Evolutionary conservation across 1,284 basidiomycete species (phyloP).

Genomic region (Ustilago loliicola): DNA sequence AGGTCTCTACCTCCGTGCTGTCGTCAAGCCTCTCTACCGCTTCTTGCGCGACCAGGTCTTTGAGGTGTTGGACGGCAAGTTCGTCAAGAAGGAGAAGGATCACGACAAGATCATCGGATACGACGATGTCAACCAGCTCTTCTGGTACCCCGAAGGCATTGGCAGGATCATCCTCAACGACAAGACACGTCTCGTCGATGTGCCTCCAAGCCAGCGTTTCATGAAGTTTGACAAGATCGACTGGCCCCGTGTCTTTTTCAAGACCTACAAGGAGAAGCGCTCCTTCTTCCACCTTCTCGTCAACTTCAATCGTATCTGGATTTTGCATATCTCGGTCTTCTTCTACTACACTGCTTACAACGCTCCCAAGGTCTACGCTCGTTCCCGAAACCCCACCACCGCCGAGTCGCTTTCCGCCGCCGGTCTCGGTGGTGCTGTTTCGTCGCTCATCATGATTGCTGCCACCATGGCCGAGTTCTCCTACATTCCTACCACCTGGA

Average conservation of each 20-base stretch:
- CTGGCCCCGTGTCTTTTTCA: conserved; percentile 70
- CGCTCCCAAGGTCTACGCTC: conserved; percentile 84
- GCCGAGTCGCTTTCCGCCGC: conserved; percentile 65
- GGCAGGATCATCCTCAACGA: conserved; percentile 88
- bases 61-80: conserved; percentile 95
- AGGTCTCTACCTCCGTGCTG: conserved; percentile 89
- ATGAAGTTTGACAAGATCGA: conserved; percentile 71
- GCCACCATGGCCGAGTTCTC: conserved; percentile 69
- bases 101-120: conserved; percentile 97
- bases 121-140: conserved; percentile 98
- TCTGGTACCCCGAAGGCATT: conserved; percentile 99
- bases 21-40: conserved; percentile 95
- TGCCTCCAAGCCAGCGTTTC: conserved; percentile 69
- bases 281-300: conserved; percentile 69
- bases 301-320: conserved; percentile 71
- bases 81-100: conserved; percentile 88
- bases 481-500: conserved; percentile 70
- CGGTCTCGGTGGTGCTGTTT: conserved; percentile 69
- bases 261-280: conserved; percentile 70
- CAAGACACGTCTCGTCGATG: conserved; percentile 77
- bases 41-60: conserved; percentile 99
- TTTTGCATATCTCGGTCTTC: conserved; percentile 69
- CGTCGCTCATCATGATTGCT: conserved; percentile 67
- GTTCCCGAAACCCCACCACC: conserved; percentile 71
- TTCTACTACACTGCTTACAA: conserved; percentile 77